phyloP scores from a whole-genome alignment of 1,284 basidiomycete genomes.

The Ganoderma lingzhi region DNA sequence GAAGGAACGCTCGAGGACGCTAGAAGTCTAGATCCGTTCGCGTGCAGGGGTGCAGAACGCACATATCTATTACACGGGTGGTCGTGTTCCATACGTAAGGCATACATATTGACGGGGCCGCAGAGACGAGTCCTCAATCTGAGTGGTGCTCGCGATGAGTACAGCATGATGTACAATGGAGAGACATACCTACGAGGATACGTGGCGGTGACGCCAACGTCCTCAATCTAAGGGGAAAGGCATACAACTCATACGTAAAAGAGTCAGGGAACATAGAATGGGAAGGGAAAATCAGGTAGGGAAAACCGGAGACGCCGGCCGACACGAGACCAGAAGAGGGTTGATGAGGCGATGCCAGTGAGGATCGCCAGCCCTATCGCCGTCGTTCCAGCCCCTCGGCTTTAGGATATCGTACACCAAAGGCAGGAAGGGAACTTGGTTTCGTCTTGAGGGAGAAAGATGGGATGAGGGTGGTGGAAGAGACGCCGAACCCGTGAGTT shows the following conservation, averaged over 20 bases:
- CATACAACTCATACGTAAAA: constrained; percentile 22
- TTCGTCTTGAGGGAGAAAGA: not conserved
- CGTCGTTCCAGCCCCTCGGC: constrained; percentile 1
- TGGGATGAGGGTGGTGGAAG: not conserved
- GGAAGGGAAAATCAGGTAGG: constrained; percentile 13
- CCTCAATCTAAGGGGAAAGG: constrained; percentile 1
- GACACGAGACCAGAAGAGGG: constrained; percentile 8
- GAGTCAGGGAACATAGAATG: constrained; percentile 23
- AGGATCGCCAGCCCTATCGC: constrained; percentile 2
- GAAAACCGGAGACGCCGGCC: constrained; percentile 16
- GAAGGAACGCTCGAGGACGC: not conserved
- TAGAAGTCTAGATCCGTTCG: constrained; percentile 20
- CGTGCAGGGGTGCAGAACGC: constrained; percentile 23
- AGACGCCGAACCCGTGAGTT: constrained; percentile 23
- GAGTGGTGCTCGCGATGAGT: constrained; percentile 8
- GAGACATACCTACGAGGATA: constrained; percentile 19
- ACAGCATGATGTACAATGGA: constrained; percentile 18
- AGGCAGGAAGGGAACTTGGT: not conserved
- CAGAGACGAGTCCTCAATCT: constrained; percentile 11
- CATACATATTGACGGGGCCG: constrained; percentile 26
- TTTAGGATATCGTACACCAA: constrained; percentile 14
- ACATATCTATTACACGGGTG: constrained; percentile 17
- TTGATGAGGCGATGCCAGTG: constrained; percentile 3
- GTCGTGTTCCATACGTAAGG: constrained; percentile 29
- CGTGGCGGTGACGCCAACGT: not conserved